phyloP scores from a whole-genome alignment of 306 rosid species.

The Astragalus membranaceus region DNA sequence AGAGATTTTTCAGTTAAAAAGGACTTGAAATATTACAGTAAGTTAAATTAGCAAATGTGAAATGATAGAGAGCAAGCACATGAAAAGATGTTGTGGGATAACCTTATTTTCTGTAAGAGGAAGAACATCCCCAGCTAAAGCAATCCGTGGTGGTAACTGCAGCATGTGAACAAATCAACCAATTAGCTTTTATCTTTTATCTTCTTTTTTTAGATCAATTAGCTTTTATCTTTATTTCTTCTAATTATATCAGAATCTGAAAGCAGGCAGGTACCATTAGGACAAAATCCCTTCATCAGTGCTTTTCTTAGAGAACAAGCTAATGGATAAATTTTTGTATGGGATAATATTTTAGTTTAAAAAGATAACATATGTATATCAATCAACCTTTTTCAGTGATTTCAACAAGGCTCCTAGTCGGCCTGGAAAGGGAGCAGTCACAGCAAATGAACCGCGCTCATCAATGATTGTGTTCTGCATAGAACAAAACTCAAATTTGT shows the following conservation, averaged over 20 bases:
- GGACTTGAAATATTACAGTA: background rate
- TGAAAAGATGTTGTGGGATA: conserved; percentile 7
- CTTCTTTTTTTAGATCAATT: conserved; percentile 12
- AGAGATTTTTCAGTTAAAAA: background rate
- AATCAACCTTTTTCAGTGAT: conserved; percentile 57
- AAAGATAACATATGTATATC: background rate
- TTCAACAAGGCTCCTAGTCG: conserved; percentile 51
- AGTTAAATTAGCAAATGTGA: background rate
- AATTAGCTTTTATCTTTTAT: conserved; percentile 2
- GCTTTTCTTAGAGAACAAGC: background rate
- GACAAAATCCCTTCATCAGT: conserved; percentile 1
- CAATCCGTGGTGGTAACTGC: conserved; percentile 81
- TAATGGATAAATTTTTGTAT: background rate
- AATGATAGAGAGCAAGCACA: conserved; percentile 11
- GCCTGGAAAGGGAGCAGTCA: conserved; percentile 74
- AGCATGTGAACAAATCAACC: conserved; percentile 32
- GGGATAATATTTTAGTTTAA: conserved; percentile 8
- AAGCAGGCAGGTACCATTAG: conserved; percentile 12
- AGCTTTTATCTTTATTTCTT: conserved; percentile 12
- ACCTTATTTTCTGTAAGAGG: conserved; percentile 74
- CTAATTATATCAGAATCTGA: background rate
- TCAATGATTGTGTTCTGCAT: conserved; percentile 74
- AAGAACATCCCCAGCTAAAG: conserved; percentile 73
- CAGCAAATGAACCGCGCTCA: conserved; percentile 90
- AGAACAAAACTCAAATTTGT: conserved; percentile 11